These are phyloP conservation scores for Lepidium campestre DNA, from an alignment of 441 rosid genomes.

Conservation along the genomic window DNA sequence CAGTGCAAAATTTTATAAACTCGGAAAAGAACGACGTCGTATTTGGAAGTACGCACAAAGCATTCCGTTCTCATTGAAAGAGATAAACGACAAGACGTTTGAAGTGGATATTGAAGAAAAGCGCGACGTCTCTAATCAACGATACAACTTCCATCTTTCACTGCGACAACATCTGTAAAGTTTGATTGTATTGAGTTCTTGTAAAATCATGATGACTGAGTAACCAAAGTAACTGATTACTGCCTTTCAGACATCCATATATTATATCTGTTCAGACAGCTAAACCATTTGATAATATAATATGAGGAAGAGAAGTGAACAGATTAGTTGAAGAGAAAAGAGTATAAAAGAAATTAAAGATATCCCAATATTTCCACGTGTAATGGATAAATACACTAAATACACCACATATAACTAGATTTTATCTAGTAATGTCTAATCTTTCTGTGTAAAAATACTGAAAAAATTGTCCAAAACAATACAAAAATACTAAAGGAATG, in stretches of 20 bases:
- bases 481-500: no score
- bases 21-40: not conserved
- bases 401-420: constrained; percentile 20
- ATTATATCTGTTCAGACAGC: not conserved
- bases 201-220: not conserved
- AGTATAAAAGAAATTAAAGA: not conserved
- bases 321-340: not conserved
- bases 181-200: not conserved
- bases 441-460: constrained; percentile 10
- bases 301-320: not conserved
- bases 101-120: not conserved
- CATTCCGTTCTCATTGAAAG: not conserved
- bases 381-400: constrained; percentile 16
- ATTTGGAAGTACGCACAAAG: no score
- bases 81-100: not conserved
- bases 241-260: not conserved
- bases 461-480: no score
- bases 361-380: constrained; percentile 11
- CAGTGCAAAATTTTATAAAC: not conserved
- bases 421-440: constrained; percentile 21
- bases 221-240: not conserved
- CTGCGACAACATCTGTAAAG: not conserved
- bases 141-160: not conserved
- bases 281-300: not conserved
- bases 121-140: not conserved